A percentile compares a stretch with the other conserved stretches of the same genome.
Evolutionary conservation across 129 eudicot genomes (phyloP).

Genomic region (Pseudognaphalium luteoalbum): DNA sequence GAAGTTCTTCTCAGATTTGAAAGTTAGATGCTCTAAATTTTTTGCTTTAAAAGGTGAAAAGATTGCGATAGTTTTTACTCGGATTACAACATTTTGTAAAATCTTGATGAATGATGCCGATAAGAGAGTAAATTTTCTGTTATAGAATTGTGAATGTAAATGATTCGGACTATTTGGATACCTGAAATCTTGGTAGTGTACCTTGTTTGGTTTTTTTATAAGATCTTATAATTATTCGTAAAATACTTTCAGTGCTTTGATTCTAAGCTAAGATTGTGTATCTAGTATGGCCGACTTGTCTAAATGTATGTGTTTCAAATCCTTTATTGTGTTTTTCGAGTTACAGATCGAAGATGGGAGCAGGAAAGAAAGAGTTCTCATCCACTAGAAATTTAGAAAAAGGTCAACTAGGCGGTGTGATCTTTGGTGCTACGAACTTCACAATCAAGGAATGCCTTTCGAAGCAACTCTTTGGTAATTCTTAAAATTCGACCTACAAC

Average conservation of each 20-base stretch:
- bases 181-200: neutral
- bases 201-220: neutral
- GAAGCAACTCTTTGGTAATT: constrained; percentile 80
- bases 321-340: constrained; percentile 16
- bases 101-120: neutral
- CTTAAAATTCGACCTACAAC: neutral
- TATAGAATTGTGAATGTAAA: neutral
- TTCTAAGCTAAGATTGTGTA: neutral
- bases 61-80: neutral
- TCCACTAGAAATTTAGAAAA: constrained; percentile 54
- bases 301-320: neutral
- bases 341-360: constrained; percentile 19
- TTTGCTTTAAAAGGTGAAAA: neutral
- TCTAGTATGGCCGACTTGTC: neutral
- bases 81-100: neutral
- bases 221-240: neutral
- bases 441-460: constrained; percentile 63
- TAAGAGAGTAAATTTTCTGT: neutral
- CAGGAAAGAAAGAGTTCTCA: constrained; percentile 26
- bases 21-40: neutral
- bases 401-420: constrained; percentile 64
- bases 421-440: constrained; percentile 61
- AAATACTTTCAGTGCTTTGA: neutral
- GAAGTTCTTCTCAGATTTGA: neutral
- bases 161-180: neutral